Evolutionary conservation across 768 basidiomycete genomes (phyloP).

Genomic region (Grammothele lineata): DNA sequence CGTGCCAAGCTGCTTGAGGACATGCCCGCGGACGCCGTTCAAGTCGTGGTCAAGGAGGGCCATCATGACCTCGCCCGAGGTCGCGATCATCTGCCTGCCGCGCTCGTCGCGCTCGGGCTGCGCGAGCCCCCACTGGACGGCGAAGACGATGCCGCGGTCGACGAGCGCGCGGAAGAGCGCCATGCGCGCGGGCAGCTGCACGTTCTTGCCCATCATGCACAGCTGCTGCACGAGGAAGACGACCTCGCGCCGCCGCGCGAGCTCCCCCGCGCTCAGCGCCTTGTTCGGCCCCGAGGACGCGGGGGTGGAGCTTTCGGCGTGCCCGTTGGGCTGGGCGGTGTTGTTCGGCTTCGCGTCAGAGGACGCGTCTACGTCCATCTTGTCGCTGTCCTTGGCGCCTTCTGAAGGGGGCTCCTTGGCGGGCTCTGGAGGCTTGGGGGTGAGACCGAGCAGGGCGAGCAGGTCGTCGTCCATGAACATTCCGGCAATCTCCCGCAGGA

Average conservation of each 20-base stretch:
- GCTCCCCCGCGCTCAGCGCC: conserved; percentile 32
- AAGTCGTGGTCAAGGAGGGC: conserved; percentile 89
- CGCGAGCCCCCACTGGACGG: conserved; percentile 90
- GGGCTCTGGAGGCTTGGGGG: conserved; percentile 9
- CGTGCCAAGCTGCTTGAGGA: conserved; percentile 76
- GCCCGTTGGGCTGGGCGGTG: conserved; percentile 48
- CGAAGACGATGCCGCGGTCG: conserved; percentile 83
- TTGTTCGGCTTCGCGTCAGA: conserved; percentile 37
- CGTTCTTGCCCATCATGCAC: conserved; percentile 93
- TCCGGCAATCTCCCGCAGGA: conserved; percentile 74
- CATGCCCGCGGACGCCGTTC: conserved; percentile 78
- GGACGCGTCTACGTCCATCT: conserved; percentile 27
- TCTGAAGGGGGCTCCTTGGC: conserved; percentile 22
- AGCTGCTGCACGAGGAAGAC: conserved; percentile 89
- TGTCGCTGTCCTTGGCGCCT: conserved; percentile 20
- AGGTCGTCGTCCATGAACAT: conserved; percentile 73
- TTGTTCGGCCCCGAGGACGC: neutral
- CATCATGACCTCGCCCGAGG: conserved; percentile 82
- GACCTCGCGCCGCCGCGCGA: conserved; percentile 65
- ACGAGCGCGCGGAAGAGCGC: conserved; percentile 82
- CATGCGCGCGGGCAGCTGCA: conserved; percentile 84
- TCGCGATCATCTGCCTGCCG: conserved; percentile 62
- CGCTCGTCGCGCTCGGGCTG: conserved; percentile 52
- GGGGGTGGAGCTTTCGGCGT: neutral
- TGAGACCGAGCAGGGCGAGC: conserved; percentile 18